phyloP scores from a whole-genome alignment of 2,329 filamentous ascomycete species.

The Drechslerella coelobrocha region DNA sequence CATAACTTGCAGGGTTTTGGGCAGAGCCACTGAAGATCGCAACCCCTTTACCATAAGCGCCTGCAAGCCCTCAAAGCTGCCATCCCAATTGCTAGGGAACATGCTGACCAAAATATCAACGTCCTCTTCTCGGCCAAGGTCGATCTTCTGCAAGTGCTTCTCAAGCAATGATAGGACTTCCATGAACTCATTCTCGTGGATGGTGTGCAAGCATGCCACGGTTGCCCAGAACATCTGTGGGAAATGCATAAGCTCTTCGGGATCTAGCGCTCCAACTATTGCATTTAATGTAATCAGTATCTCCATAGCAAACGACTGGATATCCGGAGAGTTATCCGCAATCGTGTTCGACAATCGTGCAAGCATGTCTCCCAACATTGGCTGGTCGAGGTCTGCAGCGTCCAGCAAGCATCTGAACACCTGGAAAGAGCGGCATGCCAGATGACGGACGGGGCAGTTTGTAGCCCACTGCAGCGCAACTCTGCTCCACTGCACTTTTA shows the following conservation, averaged over 20 bases:
- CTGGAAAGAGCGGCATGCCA: conserved; percentile 96
- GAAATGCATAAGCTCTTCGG: conserved; percentile 81
- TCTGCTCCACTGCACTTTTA: conserved; percentile 90
- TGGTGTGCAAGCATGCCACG: conserved; percentile 93
- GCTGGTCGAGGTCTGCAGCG: conserved; percentile 74
- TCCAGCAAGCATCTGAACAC: conserved; percentile 94
- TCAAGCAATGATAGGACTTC: conserved; percentile 92
- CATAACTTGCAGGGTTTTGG: conserved; percentile 76
- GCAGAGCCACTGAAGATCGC: conserved; percentile 81
- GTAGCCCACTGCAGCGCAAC: conserved; percentile 94
- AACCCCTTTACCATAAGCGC: conserved; percentile 88
- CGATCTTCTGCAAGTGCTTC: conserved; percentile 80
- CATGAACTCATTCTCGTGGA: conserved; percentile 92
- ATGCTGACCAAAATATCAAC: conserved; percentile 78
- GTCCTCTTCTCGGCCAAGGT: conserved; percentile 71
- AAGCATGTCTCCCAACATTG: conserved; percentile 97
- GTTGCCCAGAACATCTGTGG: conserved; percentile 98
- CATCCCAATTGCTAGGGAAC: conserved; percentile 86
- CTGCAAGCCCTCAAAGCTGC: conserved; percentile 83
- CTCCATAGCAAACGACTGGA: conserved; percentile 97
- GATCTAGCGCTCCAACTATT: conserved; percentile 82
- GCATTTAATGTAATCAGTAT: conserved; percentile 93
- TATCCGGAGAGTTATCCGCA: conserved; percentile 83
- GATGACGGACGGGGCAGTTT: conserved; percentile 90
- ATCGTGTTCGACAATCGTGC: conserved; percentile 94